These are phyloP conservation scores for Trypanosoma mega DNA, from an alignment of 208 protist species.

Conservation along the genomic window DNA sequence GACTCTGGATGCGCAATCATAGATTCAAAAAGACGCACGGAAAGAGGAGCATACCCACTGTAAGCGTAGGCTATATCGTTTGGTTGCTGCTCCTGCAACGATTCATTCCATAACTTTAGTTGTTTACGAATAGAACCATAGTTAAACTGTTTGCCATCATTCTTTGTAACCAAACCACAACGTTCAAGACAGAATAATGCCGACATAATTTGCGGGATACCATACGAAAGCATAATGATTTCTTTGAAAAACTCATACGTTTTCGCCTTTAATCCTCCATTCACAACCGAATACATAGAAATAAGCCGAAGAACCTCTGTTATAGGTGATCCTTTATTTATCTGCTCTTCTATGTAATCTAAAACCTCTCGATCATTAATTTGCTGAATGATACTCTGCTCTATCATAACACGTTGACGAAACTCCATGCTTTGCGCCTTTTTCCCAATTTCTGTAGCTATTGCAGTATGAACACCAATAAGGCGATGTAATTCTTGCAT, in stretches of 20 bases:
- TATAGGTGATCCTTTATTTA: slow-evolving; percentile 59
- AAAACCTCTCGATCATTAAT: slow-evolving; percentile 63
- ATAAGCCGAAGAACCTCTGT: slow-evolving; percentile 65
- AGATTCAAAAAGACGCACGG: slow-evolving; percentile 54
- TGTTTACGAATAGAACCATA: slow-evolving; percentile 56
- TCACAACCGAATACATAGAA: slow-evolving; percentile 83
- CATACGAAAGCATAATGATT: slow-evolving; percentile 82
- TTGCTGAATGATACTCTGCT: slow-evolving; percentile 81
- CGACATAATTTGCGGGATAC: slow-evolving; percentile 73
- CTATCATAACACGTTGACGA: slow-evolving; percentile 57
- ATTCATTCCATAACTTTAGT: slow-evolving; percentile 56
- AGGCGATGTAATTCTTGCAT: slow-evolving; percentile 85
- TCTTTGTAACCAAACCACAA: slow-evolving; percentile 50
- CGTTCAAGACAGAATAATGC: slow-evolving; percentile 56
- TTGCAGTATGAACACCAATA: slow-evolving; percentile 74
- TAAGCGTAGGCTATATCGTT: slow-evolving; percentile 80
- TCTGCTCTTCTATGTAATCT: slow-evolving; percentile 84
- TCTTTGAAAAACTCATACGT: slow-evolving; percentile 70
- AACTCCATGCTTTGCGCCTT: slow-evolving; percentile 63
- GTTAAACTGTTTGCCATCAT: slow-evolving; percentile 39
- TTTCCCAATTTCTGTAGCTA: slow-evolving; percentile 82
- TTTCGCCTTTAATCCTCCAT: slow-evolving; percentile 70
- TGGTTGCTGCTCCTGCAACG: slow-evolving; percentile 50
- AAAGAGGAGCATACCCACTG: slow-evolving; percentile 68
- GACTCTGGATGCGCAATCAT: slow-evolving; percentile 42